Percentiles rank a stretch among this genome's conserved stretches.
Conservation (phyloP, 306 rosid species). For the Ormosia emarginata region DNA sequence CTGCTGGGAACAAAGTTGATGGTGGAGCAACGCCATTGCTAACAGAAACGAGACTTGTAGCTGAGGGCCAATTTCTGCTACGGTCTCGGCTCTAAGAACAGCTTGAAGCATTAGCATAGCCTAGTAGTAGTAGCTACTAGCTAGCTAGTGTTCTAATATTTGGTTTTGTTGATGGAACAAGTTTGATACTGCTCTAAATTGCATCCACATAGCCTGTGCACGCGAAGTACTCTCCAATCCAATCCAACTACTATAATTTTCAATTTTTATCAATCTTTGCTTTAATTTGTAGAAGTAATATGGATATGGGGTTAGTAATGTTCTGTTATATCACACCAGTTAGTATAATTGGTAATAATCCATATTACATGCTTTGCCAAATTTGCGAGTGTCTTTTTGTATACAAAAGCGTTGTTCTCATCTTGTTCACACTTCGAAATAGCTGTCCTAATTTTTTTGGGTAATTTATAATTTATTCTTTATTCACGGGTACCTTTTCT, state of each 20-base stretch:
- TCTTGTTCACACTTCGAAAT: too few species aligned
- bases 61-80: constrained; percentile 16
- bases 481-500: too few species aligned
- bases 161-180: background rate
- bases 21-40: constrained; percentile 13
- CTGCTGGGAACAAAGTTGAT: background rate
- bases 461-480: too few species aligned
- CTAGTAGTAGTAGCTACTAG: background rate
- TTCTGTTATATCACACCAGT: background rate
- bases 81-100: constrained; percentile 1
- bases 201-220: background rate
- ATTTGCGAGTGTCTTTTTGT: background rate
- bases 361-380: background rate
- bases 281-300: background rate
- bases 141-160: background rate
- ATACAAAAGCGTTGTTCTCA: too few species aligned
- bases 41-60: constrained; percentile 16
- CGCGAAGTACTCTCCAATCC: background rate
- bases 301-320: background rate
- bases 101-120: background rate
- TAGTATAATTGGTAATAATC: background rate
- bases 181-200: background rate
- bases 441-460: too few species aligned
- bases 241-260: background rate
- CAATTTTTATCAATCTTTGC: background rate